These are phyloP conservation scores for Penicillium bialowiezense DNA, from an alignment of 495 filamentous ascomycete species.

Conservation along the genomic window DNA sequence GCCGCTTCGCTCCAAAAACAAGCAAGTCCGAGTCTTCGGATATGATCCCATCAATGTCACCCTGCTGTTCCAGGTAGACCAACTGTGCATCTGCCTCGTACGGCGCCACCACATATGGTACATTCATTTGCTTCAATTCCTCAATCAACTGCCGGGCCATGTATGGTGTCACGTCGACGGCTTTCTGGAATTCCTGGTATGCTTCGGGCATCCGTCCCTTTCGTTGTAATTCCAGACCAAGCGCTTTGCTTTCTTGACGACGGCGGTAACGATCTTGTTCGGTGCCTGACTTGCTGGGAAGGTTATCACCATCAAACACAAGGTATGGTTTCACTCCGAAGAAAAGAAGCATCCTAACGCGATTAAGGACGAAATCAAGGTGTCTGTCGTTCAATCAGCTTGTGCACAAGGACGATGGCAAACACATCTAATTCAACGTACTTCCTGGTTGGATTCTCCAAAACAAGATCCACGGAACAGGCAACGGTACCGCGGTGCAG, in stretches of 20 bases:
- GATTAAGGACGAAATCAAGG: slow-evolving; percentile 87
- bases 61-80: slow-evolving; percentile 84
- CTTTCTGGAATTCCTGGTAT: slow-evolving; percentile 85
- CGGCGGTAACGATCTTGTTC: slow-evolving; percentile 67
- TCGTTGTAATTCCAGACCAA: slow-evolving; percentile 74
- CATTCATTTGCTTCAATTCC: slow-evolving; percentile 72
- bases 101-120: slow-evolving; percentile 90
- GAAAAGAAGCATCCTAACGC: slow-evolving; percentile 87
- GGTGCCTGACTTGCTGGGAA: slow-evolving; percentile 94
- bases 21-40: slow-evolving; percentile 97
- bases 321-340: slow-evolving; percentile 91
- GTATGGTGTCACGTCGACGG: slow-evolving; percentile 90
- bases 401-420: neutral
- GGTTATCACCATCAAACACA: slow-evolving; percentile 93
- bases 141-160: slow-evolving; percentile 95
- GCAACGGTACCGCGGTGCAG: slow-evolving; percentile 89
- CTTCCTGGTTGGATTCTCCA: slow-evolving; percentile 84
- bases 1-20: slow-evolving; percentile 86
- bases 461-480: slow-evolving; percentile 87
- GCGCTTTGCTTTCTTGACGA: slow-evolving; percentile 68
- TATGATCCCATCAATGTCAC: slow-evolving; percentile 79
- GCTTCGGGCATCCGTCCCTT: slow-evolving; percentile 79
- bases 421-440: slow-evolving; percentile 35
- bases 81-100: slow-evolving; percentile 98
- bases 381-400: slow-evolving; percentile 52